phyloP scores from a whole-genome alignment of 805 yeast species.

The Peterozyma toletana region DNA sequence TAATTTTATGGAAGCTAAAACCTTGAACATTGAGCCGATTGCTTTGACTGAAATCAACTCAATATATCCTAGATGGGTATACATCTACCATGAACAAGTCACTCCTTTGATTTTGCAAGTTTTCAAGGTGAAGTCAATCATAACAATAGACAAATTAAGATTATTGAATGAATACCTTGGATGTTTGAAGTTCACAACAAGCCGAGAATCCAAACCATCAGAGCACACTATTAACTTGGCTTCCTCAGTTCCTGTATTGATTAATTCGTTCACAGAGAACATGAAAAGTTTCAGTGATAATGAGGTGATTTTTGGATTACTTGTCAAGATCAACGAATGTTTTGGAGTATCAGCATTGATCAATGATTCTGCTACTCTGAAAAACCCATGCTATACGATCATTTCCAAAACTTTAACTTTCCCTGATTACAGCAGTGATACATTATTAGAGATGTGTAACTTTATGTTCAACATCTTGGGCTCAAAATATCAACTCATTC shows the following conservation, averaged over 20 bases:
- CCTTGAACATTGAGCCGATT: neutral
- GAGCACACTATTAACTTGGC: neutral
- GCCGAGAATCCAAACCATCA: constrained; percentile 4
- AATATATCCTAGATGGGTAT: constrained; percentile 4
- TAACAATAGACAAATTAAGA: neutral
- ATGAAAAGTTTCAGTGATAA: neutral
- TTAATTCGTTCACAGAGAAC: neutral
- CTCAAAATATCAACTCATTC: constrained; percentile 3
- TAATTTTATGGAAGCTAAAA: neutral
- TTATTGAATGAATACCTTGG: constrained; percentile 2
- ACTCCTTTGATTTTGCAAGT: neutral
- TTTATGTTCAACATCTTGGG: constrained; percentile 8
- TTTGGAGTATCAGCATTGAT: constrained; percentile 6
- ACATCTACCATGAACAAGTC: neutral
- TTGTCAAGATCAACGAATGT: constrained; percentile 5
- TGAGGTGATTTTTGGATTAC: constrained; percentile 1
- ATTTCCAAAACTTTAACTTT: neutral
- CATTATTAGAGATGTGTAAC: constrained; percentile 3
- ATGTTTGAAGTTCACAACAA: neutral
- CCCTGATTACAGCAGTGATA: neutral
- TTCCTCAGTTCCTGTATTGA: constrained; percentile 3
- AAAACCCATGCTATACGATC: constrained; percentile 4
- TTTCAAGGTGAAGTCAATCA: neutral
- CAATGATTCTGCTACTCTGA: constrained; percentile 3
- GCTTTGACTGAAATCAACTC: neutral